Percentiles rank a stretch among this genome's conserved stretches.
Evolutionary conservation across 2,329 filamentous ascomycete species (phyloP).

Genomic region (Metarhizium guizhouense): DNA sequence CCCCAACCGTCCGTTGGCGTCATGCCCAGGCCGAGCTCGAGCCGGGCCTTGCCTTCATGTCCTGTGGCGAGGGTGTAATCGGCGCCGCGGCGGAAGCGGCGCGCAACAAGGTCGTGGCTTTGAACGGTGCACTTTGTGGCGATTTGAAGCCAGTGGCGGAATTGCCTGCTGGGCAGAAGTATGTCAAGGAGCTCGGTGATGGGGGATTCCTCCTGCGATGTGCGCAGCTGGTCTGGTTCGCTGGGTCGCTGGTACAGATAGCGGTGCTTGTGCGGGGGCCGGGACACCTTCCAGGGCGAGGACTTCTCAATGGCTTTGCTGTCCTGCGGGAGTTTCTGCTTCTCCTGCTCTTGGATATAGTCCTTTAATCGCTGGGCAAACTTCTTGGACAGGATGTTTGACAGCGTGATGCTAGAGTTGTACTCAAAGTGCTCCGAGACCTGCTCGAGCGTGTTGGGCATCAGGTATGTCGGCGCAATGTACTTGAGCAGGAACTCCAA

Average conservation of each 20-base stretch:
- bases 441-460: constrained; percentile 80
- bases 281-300: constrained; percentile 64
- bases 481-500: constrained; percentile 86
- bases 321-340: constrained; percentile 31
- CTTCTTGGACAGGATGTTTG: constrained; percentile 67
- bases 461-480: constrained; percentile 82
- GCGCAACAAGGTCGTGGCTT: constrained; percentile 68
- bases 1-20: constrained; percentile 85
- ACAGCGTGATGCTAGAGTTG: constrained; percentile 74
- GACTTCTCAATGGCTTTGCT: constrained; percentile 49
- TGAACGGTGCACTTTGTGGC: constrained; percentile 69
- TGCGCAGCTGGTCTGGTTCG: constrained; percentile 25
- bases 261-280: constrained; percentile 90
- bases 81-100: constrained; percentile 75
- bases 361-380: constrained; percentile 64
- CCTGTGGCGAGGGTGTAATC: constrained; percentile 93
- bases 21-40: constrained; percentile 81
- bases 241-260: constrained; percentile 69
- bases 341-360: constrained; percentile 61
- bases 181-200: constrained; percentile 73
- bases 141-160: constrained; percentile 81
- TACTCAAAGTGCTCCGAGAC: constrained; percentile 72
- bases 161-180: constrained; percentile 75
- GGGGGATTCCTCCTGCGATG: constrained; percentile 39
- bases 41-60: constrained; percentile 65